Conservation (phyloP, 345 rosid species). For the Durio zibethinus region DNA sequence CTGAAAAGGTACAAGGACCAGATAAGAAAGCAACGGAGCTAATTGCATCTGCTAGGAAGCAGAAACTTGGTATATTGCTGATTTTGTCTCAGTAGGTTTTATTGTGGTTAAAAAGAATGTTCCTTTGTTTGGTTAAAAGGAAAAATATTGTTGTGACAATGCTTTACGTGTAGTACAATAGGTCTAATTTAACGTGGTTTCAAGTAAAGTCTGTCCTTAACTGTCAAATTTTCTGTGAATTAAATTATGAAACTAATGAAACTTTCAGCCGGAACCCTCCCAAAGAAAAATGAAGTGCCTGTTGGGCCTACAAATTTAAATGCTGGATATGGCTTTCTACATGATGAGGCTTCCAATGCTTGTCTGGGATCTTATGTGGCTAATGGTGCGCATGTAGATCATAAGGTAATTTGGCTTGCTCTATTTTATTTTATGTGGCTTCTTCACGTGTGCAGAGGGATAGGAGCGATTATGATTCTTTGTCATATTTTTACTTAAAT, state of each 20-base stretch:
- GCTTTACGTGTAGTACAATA: background rate
- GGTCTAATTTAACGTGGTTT: background rate
- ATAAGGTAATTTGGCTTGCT: slow-evolving; percentile 37
- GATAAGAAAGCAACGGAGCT: slow-evolving; percentile 51
- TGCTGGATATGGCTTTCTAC: slow-evolving; percentile 20
- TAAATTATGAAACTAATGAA: slow-evolving; percentile 1
- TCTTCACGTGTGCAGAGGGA: background rate
- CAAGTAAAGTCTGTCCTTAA: background rate
- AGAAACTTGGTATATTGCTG: slow-evolving; percentile 35
- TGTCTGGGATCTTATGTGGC: slow-evolving; percentile 29
- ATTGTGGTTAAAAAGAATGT: background rate
- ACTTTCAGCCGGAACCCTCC: slow-evolving; percentile 32
- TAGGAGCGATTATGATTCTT: background rate
- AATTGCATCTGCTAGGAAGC: slow-evolving; percentile 65
- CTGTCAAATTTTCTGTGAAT: background rate
- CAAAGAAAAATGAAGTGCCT: slow-evolving; percentile 39
- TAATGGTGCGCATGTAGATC: slow-evolving; percentile 27
- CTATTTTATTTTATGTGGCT: background rate
- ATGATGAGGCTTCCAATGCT: slow-evolving; percentile 27
- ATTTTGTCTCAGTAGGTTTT: background rate
- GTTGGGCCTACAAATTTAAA: slow-evolving; percentile 28
- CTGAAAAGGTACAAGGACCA: slow-evolving; percentile 47
- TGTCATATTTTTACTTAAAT: background rate
- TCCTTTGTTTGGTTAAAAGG: background rate
- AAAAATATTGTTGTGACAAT: background rate